Percentiles rank a stretch among this genome's conserved stretches.
Conservation (phyloP, 2,329 filamentous ascomycete genomes). For the Cercospora canescens region DNA sequence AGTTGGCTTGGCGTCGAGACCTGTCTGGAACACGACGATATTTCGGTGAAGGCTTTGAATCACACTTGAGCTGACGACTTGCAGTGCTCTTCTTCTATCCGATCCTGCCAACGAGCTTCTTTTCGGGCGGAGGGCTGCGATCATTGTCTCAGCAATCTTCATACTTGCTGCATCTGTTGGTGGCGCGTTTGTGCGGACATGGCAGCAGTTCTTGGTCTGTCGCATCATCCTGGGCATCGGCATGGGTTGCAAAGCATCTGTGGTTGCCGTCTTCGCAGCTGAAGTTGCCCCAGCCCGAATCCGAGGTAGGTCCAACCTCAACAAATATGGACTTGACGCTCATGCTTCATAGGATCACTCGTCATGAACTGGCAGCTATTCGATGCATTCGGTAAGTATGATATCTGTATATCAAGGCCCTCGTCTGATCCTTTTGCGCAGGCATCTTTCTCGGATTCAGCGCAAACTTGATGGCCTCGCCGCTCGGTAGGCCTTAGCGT, state of each 20-base stretch:
- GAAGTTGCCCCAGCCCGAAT: conserved; percentile 33
- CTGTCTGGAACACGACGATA: too few species aligned
- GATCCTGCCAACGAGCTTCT: conserved; percentile 37
- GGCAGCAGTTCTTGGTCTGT: conserved; percentile 33
- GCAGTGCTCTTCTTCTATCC: conserved; percentile 26
- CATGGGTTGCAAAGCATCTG: conserved; percentile 37
- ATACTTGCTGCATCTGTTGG: conserved; percentile 35
- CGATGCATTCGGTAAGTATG: conserved; percentile 29
- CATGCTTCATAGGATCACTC: conserved; percentile 12
- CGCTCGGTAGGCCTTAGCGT: conserved; percentile 17
- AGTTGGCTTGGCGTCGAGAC: too few species aligned
- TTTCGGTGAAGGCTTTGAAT: too few species aligned
- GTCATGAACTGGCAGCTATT: conserved; percentile 38
- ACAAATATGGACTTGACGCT: conserved; percentile 9
- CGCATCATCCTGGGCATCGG: conserved; percentile 37
- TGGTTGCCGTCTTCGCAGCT: conserved; percentile 36
- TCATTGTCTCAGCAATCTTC: conserved; percentile 33
- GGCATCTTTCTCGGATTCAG: conserved; percentile 32
- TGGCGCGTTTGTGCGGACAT: conserved; percentile 30
- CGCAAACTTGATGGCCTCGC: conserved; percentile 29
- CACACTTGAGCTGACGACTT: conserved; percentile 16
- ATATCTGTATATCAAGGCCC: too few species aligned
- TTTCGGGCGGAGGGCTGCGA: conserved; percentile 32
- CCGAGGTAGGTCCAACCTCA: conserved; percentile 10
- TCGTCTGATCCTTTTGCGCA: neutral